Conservation (phyloP, 345 rosid species). For the Brassica incana region DNA sequence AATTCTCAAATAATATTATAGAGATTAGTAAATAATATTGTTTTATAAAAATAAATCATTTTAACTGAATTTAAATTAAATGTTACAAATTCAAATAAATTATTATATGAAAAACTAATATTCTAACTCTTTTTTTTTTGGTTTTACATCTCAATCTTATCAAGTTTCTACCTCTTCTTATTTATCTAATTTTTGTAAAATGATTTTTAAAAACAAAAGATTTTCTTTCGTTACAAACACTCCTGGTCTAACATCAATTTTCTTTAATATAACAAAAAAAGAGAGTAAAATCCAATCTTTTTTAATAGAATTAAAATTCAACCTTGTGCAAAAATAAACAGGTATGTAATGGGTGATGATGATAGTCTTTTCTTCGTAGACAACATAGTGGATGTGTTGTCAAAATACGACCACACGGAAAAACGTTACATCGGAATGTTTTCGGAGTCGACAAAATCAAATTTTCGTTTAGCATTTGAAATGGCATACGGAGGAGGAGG, state of each 20-base stretch:
- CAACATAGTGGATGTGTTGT: constrained; percentile 48
- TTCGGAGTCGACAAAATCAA: constrained; percentile 47
- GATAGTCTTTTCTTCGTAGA: constrained; percentile 54
- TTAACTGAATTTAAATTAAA: no score
- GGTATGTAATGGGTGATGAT: constrained; percentile 58
- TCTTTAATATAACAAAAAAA: background rate
- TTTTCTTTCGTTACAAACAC: background rate
- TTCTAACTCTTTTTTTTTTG: no score
- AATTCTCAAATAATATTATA: no score
- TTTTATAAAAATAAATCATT: no score
- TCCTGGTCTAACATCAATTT: background rate
- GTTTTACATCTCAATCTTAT: background rate
- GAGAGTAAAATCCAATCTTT: background rate
- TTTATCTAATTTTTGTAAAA: no score
- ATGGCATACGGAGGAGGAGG: constrained; percentile 78
- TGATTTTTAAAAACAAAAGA: no score
- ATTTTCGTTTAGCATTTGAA: constrained; percentile 46
- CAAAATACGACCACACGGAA: constrained; percentile 29
- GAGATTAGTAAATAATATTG: no score
- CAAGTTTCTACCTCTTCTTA: background rate
- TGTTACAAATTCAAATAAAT: background rate
- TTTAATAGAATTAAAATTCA: no score
- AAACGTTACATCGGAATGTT: constrained; percentile 53
- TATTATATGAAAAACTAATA: no score
- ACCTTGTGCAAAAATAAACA: background rate